These are phyloP conservation scores for Exophiala dermatitidis DNA, from an alignment of 2,329 filamentous ascomycete genomes.

Conservation along the genomic window DNA sequence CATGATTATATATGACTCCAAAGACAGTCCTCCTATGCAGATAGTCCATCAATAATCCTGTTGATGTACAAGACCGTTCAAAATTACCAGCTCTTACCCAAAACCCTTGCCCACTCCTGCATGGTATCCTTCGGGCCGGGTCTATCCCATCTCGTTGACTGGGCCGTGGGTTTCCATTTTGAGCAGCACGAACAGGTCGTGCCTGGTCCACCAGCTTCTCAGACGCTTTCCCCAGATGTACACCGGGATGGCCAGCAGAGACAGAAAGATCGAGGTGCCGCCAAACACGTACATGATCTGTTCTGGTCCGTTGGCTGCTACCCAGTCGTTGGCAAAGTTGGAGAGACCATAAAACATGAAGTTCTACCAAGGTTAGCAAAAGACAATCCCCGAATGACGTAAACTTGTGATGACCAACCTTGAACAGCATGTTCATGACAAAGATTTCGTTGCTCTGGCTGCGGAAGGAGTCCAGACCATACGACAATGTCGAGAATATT, in stretches of 20 bases:
- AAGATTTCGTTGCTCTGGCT: slow-evolving; percentile 29
- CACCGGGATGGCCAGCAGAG: slow-evolving; percentile 27
- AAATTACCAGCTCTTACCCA: no score
- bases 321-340: slow-evolving; percentile 30
- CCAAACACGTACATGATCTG: slow-evolving; percentile 31
- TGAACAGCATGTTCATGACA: slow-evolving; percentile 31
- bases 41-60: no score
- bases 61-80: no score
- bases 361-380: slow-evolving; percentile 19
- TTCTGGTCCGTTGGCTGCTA: slow-evolving; percentile 23
- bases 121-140: no score
- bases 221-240: slow-evolving; percentile 29
- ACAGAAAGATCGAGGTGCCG: slow-evolving; percentile 27
- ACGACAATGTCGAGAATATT: slow-evolving; percentile 25
- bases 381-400: neutral
- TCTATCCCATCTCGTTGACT: slow-evolving; percentile 14
- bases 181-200: slow-evolving; percentile 21
- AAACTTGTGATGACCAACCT: slow-evolving; percentile 12
- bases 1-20: no score
- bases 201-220: slow-evolving; percentile 20
- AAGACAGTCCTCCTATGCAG: no score
- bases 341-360: slow-evolving; percentile 30
- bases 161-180: slow-evolving; percentile 22
- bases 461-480: slow-evolving; percentile 29
- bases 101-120: no score